Evolutionary conservation across 257 asterid species (phyloP).

Genomic region (Phtheirospermum japonicum): DNA sequence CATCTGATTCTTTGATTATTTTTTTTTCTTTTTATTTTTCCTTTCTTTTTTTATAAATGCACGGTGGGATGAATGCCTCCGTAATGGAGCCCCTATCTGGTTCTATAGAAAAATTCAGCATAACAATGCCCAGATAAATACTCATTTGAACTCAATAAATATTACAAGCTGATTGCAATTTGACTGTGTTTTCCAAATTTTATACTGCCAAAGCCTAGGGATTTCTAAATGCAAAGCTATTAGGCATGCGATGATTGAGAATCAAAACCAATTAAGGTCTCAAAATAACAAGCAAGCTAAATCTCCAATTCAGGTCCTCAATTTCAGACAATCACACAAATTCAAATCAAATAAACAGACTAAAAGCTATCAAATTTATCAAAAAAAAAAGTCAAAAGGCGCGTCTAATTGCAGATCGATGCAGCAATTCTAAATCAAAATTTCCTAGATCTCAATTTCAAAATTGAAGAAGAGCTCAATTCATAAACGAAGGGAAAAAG

Average conservation of each 20-base stretch:
- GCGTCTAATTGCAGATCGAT: no score
- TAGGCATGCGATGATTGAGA: neutral
- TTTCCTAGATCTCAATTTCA: neutral
- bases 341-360: neutral
- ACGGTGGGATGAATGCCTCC: no score
- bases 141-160: no score
- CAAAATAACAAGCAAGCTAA: neutral
- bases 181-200: no score
- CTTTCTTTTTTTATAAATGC: no score
- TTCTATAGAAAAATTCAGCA: no score
- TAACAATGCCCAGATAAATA: no score
- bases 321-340: neutral
- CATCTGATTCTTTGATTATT: no score
- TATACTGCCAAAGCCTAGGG: neutral
- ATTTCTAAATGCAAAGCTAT: neutral
- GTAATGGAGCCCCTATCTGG: no score
- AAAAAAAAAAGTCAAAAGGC: neutral
- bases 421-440: neutral
- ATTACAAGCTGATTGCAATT: no score
- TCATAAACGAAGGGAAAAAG: neutral
- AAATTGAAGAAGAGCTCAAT: neutral
- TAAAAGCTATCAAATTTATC: neutral
- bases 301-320: neutral
- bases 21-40: no score
- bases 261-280: no score